A percentile compares a stretch with the other conserved stretches of the same genome.
These are phyloP conservation scores for Phytophthora idaei DNA, from an alignment of 352 stramenopile genomes.

Conservation along the genomic window DNA sequence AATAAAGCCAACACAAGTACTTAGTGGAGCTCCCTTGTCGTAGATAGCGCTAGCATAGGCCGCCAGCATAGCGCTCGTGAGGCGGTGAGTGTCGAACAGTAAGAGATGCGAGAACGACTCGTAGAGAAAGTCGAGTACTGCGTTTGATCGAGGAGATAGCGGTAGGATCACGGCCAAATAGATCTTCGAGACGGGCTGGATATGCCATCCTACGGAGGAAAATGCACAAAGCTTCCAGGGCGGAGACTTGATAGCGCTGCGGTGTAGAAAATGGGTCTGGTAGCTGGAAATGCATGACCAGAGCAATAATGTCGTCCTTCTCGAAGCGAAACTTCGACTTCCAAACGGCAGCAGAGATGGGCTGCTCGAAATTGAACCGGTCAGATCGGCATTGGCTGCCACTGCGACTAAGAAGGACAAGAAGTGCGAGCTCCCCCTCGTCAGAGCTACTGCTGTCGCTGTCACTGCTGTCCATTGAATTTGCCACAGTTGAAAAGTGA, in stretches of 20 bases:
- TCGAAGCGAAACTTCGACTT: not conserved
- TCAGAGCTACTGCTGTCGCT: too few species aligned
- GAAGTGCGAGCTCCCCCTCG: not conserved
- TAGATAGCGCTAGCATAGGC: not conserved
- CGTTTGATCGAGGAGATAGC: not conserved
- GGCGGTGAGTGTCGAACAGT: not conserved
- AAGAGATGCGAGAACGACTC: not conserved
- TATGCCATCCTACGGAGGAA: slow-evolving; percentile 14
- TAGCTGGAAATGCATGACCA: slow-evolving; percentile 1
- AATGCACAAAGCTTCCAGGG: slow-evolving; percentile 8
- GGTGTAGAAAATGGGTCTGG: slow-evolving; percentile 3
- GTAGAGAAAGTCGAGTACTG: not conserved
- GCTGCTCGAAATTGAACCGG: not conserved
- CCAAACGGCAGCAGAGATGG: not conserved
- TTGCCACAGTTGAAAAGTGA: too few species aligned
- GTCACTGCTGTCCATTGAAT: slow-evolving; percentile 5
- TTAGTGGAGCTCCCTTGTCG: not conserved
- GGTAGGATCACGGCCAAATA: not conserved
- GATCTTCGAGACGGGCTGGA: slow-evolving; percentile 9
- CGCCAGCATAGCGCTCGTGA: not conserved
- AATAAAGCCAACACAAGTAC: not conserved
- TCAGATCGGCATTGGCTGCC: not conserved
- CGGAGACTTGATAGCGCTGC: slow-evolving; percentile 3
- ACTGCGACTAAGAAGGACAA: not conserved
- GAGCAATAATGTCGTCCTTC: not conserved